Base-by-base conservation (phyloP, 495 filamentous ascomycete genomes). In the Lasiosphaeria miniovina region DNA sequence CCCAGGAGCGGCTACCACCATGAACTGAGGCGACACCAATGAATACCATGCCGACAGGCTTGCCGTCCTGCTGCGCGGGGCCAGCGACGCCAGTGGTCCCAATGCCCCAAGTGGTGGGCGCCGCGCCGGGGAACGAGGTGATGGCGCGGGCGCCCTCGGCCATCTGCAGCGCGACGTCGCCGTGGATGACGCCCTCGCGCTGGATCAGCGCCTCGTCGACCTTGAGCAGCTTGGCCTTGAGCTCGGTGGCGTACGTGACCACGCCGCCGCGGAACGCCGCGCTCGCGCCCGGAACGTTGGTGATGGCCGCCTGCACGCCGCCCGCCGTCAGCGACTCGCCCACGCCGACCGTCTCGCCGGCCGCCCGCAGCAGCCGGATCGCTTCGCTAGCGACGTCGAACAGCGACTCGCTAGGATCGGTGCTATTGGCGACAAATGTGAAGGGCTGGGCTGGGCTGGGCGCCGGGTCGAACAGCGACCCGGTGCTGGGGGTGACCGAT, bases 261-360 rank as follows among this genome's bases (percentile, higher is more conserved):
- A 70, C 50, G 33, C 70, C 70, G 52, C 68, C 70, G 49, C 68
- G 70, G 49, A 72, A 67, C 36, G 46, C 64, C 36, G 60, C 57
- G 52, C 63, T 65, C 11, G 64, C 63, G 17, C 68, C 70, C n/a
- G 68, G 61, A 14, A 67, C 65, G 10, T 64, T 62, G 17, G 68
- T 65, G 15, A 72, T 46, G 7, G 61, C 55, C 15, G 61, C 58
- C 68, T 68, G 68, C 52, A 72, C 45, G 31, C 33, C 48, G 48
- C 70, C 70, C 0, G 60, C 70, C 9, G 70, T 72, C 38, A 72
- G 63, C 14, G 70, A 72, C 59, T 72, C 70, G 48, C 68, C 70
- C 3, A 67, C 63, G 56, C 49, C 61, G 54, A 72, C 17, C 9
- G 68, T 70, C 12, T 63, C 38, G 57, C 49, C 24, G 51, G 63